phyloP scores from a whole-genome alignment of 2,329 filamentous ascomycete genomes.

The Escovopsis sp. region DNA sequence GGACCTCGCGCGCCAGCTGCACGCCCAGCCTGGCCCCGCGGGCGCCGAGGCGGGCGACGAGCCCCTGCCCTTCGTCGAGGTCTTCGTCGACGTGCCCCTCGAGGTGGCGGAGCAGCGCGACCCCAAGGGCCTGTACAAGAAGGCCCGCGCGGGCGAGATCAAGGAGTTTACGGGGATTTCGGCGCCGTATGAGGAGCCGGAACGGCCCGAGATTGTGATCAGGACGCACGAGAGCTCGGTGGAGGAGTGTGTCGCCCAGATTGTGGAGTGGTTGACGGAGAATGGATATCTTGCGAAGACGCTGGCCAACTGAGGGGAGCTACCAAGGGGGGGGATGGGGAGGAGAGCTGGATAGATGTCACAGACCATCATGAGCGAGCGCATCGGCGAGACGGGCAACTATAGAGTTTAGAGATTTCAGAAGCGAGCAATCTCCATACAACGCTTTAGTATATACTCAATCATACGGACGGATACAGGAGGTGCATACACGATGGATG shows the following conservation, averaged over 20 bases:
- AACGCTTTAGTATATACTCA: no score
- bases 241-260: conserved; percentile 76
- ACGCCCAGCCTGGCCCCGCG: conserved; percentile 38
- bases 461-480: no score
- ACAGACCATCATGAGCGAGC: no score
- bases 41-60: no score
- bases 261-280: conserved; percentile 61
- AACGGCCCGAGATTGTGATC: conserved; percentile 75
- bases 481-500: no score
- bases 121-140: conserved; percentile 96
- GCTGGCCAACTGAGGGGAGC: neutral
- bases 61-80: conserved; percentile 77
- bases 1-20: conserved; percentile 64
- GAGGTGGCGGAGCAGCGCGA: conserved; percentile 89
- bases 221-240: conserved; percentile 68
- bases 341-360: no score
- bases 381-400: no score
- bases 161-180: conserved; percentile 95
- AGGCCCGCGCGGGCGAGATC: conserved; percentile 83
- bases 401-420: no score
- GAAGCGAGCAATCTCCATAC: no score
- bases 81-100: conserved; percentile 81
- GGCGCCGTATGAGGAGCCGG: conserved; percentile 84
- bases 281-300: conserved; percentile 32
- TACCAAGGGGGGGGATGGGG: neutral